Evolutionary conservation across 164 flowering plant species (phyloP).

Genomic region (Akebia trifoliata): DNA sequence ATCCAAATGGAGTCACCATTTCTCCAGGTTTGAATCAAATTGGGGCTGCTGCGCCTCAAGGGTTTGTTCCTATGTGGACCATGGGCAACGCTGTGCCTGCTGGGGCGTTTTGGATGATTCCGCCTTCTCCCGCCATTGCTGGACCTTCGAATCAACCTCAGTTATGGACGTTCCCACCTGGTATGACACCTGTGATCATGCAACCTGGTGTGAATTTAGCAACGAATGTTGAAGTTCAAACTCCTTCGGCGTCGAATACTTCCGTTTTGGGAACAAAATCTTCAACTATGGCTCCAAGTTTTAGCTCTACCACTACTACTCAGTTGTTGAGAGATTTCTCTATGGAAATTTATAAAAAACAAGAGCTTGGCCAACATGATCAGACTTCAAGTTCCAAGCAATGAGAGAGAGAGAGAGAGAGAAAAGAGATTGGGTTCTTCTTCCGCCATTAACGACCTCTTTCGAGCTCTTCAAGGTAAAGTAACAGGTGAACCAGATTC

Average conservation of each 20-base stretch:
- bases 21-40: conserved; percentile 34
- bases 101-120: conserved; percentile 47
- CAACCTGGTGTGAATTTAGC: conserved; percentile 15
- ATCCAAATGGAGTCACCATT: conserved; percentile 20
- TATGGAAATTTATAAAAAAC: conserved; percentile 39
- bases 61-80: conserved; percentile 59
- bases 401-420: neutral
- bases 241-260: neutral
- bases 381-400: neutral
- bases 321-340: conserved; percentile 45
- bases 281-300: conserved; percentile 28
- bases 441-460: neutral
- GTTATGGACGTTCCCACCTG: conserved; percentile 34
- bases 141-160: conserved; percentile 44
- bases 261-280: conserved; percentile 1
- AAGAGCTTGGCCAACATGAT: conserved; percentile 27
- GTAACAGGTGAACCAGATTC: too few relatives aligned
- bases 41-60: conserved; percentile 23
- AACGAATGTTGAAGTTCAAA: conserved; percentile 12
- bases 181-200: conserved; percentile 23
- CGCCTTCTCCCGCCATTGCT: conserved; percentile 16
- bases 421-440: neutral
- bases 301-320: conserved; percentile 18
- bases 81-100: conserved; percentile 14
- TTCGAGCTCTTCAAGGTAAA: too few relatives aligned